phyloP scores from a whole-genome alignment of 371 early-diverging fungal species.

The Actinomucor elegans region DNA sequence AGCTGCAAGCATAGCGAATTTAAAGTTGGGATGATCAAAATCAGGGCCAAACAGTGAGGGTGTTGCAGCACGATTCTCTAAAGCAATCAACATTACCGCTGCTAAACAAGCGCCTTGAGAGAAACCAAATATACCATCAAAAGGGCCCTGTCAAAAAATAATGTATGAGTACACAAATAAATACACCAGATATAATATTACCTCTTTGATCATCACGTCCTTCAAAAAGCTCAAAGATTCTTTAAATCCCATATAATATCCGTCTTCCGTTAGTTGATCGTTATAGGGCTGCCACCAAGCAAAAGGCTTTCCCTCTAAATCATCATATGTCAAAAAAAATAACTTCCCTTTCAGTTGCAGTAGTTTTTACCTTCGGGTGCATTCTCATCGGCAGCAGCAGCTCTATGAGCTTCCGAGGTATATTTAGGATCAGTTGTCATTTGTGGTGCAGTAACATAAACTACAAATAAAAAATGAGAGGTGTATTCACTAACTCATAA shows the following conservation, averaged over 20 bases:
- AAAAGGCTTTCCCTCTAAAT: slow-evolving; percentile 46
- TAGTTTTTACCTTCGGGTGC: slow-evolving; percentile 45
- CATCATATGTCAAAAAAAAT: not conserved
- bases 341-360: not conserved
- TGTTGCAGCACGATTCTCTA: slow-evolving; percentile 35
- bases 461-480: slow-evolving; percentile 26
- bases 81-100: slow-evolving; percentile 50
- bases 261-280: slow-evolving; percentile 27
- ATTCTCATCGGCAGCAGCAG: slow-evolving; percentile 46
- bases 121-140: slow-evolving; percentile 77
- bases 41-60: slow-evolving; percentile 30
- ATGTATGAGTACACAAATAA: no score
- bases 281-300: slow-evolving; percentile 63
- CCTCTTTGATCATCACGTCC: slow-evolving; percentile 52
- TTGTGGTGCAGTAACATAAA: slow-evolving; percentile 68
- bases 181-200: no score
- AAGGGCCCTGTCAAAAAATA: slow-evolving; percentile 57
- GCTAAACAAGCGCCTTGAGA: slow-evolving; percentile 75
- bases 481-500: not conserved
- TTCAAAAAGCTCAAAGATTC: slow-evolving; percentile 56
- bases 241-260: slow-evolving; percentile 55
- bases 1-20: slow-evolving; percentile 61
- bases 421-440: slow-evolving; percentile 54
- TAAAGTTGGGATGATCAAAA: slow-evolving; percentile 49
- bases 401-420: slow-evolving; percentile 51